Conservation (phyloP, 441 rosid genomes). For the Biscutella laevigata region DNA sequence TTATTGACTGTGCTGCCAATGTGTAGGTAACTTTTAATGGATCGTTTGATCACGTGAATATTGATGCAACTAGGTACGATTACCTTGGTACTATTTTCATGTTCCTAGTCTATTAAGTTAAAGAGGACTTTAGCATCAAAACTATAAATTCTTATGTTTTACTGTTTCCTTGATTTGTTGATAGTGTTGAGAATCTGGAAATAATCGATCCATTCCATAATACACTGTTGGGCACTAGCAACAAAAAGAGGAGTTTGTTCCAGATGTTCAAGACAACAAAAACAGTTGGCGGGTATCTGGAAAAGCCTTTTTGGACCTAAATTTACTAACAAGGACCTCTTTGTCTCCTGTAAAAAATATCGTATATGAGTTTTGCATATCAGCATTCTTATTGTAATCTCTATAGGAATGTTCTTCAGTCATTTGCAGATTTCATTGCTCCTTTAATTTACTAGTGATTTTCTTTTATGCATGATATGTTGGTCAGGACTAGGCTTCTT, state of each 20-base stretch:
- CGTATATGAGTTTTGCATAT: slow-evolving; percentile 15
- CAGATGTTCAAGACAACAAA: slow-evolving; percentile 96
- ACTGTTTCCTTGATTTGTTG: slow-evolving; percentile 23
- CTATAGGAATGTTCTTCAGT: neutral
- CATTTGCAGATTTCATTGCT: neutral
- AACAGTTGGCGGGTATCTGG: slow-evolving; percentile 80
- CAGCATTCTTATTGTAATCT: slow-evolving; percentile 6
- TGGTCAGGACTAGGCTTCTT: slow-evolving; percentile 90
- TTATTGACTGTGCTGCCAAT: slow-evolving; percentile 7
- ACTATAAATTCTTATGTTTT: neutral
- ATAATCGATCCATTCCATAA: slow-evolving; percentile 81
- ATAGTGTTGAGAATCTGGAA: slow-evolving; percentile 92
- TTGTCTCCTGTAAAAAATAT: slow-evolving; percentile 6
- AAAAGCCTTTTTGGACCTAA: slow-evolving; percentile 8
- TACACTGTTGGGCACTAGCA: slow-evolving; percentile 78
- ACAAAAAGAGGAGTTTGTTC: slow-evolving; percentile 89
- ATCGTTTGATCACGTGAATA: slow-evolving; percentile 93
- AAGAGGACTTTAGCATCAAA: neutral
- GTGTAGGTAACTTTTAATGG: slow-evolving; percentile 92
- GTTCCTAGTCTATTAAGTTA: slow-evolving; percentile 7
- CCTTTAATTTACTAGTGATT: slow-evolving; percentile 2
- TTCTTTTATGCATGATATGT: slow-evolving; percentile 22
- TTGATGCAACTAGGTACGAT: slow-evolving; percentile 85
- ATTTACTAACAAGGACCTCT: slow-evolving; percentile 16
- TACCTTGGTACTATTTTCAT: slow-evolving; percentile 8